These are phyloP conservation scores for Periconia sp. DNA, from an alignment of 2,329 filamentous ascomycete species.

Conservation along the genomic window DNA sequence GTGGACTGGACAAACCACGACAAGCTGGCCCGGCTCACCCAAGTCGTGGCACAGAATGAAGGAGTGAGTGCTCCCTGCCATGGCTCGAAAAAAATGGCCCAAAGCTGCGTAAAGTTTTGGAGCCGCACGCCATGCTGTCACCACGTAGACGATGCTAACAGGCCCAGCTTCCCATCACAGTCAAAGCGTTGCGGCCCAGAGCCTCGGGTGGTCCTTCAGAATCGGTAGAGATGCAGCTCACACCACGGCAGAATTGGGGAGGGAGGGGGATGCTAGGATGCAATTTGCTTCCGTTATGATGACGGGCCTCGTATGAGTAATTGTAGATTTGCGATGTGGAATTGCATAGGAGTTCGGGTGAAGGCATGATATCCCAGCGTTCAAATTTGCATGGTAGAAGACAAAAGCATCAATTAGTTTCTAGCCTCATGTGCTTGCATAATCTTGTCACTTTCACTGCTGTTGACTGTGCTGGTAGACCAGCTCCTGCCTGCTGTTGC, in stretches of 20 bases:
- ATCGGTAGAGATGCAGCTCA: slow-evolving; percentile 73
- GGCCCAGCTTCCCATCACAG: slow-evolving; percentile 69
- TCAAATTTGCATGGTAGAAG: too few relatives aligned
- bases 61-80: slow-evolving; percentile 67
- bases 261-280: slow-evolving; percentile 89
- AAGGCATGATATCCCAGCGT: slow-evolving; percentile 45
- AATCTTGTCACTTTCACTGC: background rate
- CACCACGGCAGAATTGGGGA: slow-evolving; percentile 83
- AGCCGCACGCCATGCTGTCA: slow-evolving; percentile 16
- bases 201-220: slow-evolving; percentile 40
- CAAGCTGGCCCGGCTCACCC: slow-evolving; percentile 81
- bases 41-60: slow-evolving; percentile 88
- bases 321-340: slow-evolving; percentile 33
- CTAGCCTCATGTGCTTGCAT: too few relatives aligned
- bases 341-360: slow-evolving; percentile 38
- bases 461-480: slow-evolving; percentile 10
- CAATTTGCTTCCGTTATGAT: slow-evolving; percentile 80
- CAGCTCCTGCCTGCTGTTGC: slow-evolving; percentile 20
- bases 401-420: too few relatives aligned
- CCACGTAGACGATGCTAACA: slow-evolving; percentile 28
- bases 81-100: slow-evolving; percentile 11
- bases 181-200: slow-evolving; percentile 65
- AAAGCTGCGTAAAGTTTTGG: slow-evolving; percentile 11
- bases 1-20: slow-evolving; percentile 88
- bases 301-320: background rate